These are phyloP conservation scores for Isoetes engelmannii DNA, from an alignment of 83 land plant genomes.

Conservation along the genomic window DNA sequence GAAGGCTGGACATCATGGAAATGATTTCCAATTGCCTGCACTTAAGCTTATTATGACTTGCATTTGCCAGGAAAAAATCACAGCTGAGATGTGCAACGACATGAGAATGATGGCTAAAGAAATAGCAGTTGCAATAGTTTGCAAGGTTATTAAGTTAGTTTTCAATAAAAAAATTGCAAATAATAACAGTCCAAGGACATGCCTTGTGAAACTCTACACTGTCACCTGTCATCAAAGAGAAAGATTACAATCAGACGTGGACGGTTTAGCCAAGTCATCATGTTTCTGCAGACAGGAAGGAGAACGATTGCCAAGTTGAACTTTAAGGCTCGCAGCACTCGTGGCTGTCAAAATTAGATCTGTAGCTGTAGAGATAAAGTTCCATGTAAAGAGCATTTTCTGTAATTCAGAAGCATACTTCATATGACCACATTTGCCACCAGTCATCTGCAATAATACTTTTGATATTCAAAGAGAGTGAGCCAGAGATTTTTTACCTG, in stretches of 20 bases:
- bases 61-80: constrained; percentile 60
- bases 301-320: background rate
- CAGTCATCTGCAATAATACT: background rate
- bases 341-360: background rate
- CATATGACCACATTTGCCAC: background rate
- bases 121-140: constrained; percentile 52
- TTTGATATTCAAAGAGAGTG: background rate
- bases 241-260: background rate
- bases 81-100: constrained; percentile 50
- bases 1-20: constrained; percentile 42
- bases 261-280: background rate
- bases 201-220: constrained; percentile 26
- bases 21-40: constrained; percentile 30
- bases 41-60: constrained; percentile 37
- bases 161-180: background rate
- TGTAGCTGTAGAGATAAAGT: background rate
- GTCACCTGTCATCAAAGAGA: constrained; percentile 20
- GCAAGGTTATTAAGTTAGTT: background rate
- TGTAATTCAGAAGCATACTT: background rate
- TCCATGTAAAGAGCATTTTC: background rate
- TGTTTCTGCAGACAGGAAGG: constrained; percentile 11
- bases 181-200: background rate
- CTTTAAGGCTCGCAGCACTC: background rate
- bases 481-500: background rate
- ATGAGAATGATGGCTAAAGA: constrained; percentile 52